These are phyloP conservation scores for Boechera retrofracta DNA, from an alignment of 345 rosid genomes.

Conservation along the genomic window DNA sequence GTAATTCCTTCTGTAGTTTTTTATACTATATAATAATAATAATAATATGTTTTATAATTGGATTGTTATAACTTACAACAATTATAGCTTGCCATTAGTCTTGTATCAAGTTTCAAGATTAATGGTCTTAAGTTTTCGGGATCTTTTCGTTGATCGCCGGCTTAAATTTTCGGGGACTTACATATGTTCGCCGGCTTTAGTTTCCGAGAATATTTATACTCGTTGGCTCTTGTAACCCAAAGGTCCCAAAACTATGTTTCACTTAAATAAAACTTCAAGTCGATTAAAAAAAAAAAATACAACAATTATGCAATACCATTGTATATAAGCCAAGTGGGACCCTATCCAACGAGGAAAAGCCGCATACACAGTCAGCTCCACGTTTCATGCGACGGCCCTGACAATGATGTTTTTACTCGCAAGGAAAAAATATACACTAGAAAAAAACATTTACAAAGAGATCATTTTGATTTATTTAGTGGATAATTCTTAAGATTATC, in stretches of 20 bases:
- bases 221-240: too few relatives aligned
- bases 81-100: neutral
- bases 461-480: neutral
- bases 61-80: neutral
- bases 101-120: too few relatives aligned
- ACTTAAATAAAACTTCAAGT: too few relatives aligned
- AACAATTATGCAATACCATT: neutral
- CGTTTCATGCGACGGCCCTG: conserved; percentile 46
- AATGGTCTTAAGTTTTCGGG: too few relatives aligned
- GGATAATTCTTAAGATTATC: neutral
- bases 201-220: too few relatives aligned
- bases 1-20: too few relatives aligned
- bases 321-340: conserved; percentile 22
- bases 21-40: too few relatives aligned
- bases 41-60: too few relatives aligned
- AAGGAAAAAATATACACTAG: neutral
- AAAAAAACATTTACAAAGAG: neutral
- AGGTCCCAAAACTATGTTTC: too few relatives aligned
- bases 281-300: neutral
- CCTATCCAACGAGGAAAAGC: conserved; percentile 40
- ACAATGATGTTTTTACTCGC: conserved; percentile 8
- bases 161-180: too few relatives aligned
- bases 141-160: too few relatives aligned
- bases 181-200: too few relatives aligned
- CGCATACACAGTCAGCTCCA: conserved; percentile 47